Conservation (phyloP, 179 eudicot species). For the Nepenthes alata region DNA sequence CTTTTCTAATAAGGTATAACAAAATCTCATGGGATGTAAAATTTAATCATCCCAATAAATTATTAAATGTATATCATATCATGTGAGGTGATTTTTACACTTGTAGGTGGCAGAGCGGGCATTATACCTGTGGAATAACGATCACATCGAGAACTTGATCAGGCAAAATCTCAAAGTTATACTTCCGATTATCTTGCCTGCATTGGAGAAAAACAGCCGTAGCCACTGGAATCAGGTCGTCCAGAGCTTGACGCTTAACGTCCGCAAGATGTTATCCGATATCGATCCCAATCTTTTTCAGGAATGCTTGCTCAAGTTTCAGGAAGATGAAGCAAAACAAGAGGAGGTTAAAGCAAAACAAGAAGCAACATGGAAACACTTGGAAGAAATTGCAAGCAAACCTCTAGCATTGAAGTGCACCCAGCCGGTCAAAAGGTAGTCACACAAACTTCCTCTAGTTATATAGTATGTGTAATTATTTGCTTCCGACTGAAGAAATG, state of each 20-base stretch:
- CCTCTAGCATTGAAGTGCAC: conserved; percentile 15
- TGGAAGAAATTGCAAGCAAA: conserved; percentile 42
- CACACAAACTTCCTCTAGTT: too few species aligned
- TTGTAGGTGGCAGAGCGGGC: conserved; percentile 66
- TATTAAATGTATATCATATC: too few species aligned
- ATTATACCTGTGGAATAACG: conserved; percentile 62
- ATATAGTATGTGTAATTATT: too few species aligned
- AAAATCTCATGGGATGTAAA: too few species aligned
- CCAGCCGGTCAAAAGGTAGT: background rate
- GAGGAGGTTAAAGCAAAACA: conserved; percentile 35
- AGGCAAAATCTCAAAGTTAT: conserved; percentile 57
- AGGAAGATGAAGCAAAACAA: conserved; percentile 45
- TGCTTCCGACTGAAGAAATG: background rate
- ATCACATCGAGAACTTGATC: conserved; percentile 55
- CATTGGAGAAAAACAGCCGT: conserved; percentile 46
- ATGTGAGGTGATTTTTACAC: background rate
- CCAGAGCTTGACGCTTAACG: conserved; percentile 57
- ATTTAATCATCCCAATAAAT: too few species aligned
- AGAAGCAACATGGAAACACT: conserved; percentile 51
- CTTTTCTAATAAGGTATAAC: too few species aligned
- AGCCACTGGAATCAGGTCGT: conserved; percentile 72
- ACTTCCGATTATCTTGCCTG: conserved; percentile 57
- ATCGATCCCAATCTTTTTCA: conserved; percentile 47
- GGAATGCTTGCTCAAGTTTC: conserved; percentile 50
- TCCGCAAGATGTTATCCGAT: conserved; percentile 57